These are phyloP conservation scores for Microbotryomycetes sp. DNA, from an alignment of 1,284 basidiomycete species.

Conservation along the genomic window DNA sequence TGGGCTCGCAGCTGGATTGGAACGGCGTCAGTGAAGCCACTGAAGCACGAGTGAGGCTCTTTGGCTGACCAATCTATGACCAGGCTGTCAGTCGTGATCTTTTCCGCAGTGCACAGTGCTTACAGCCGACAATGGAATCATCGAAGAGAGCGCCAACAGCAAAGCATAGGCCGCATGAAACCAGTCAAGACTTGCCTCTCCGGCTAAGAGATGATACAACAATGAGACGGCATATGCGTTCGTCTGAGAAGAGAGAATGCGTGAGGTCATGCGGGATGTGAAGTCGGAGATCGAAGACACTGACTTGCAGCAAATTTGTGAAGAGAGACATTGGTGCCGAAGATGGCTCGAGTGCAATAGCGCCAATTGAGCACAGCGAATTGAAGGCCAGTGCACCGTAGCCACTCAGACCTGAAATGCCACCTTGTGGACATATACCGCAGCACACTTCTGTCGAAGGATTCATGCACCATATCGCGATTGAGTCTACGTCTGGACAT, in stretches of 20 bases:
- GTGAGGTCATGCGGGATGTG: too few species aligned
- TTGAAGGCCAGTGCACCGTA: slow-evolving; percentile 21
- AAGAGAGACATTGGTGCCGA: slow-evolving; percentile 1
- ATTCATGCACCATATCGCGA: background rate
- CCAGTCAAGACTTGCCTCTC: slow-evolving; percentile 36
- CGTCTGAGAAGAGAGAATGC: slow-evolving; percentile 17
- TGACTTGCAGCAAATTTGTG: background rate
- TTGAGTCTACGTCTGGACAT: slow-evolving; percentile 5
- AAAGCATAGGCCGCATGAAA: slow-evolving; percentile 56
- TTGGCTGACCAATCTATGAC: background rate
- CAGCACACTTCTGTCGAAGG: slow-evolving; percentile 8
- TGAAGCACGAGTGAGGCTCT: background rate
- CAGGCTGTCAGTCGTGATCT: background rate
- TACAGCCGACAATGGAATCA: slow-evolving; percentile 41
- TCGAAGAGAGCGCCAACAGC: slow-evolving; percentile 54
- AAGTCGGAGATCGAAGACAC: too few species aligned
- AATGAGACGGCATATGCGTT: slow-evolving; percentile 15
- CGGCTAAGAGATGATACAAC: slow-evolving; percentile 1
- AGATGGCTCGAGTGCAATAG: slow-evolving; percentile 10
- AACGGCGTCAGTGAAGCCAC: background rate
- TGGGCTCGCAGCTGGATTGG: slow-evolving; percentile 7
- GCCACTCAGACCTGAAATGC: slow-evolving; percentile 7
- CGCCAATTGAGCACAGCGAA: slow-evolving; percentile 14
- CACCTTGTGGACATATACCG: slow-evolving; percentile 14
- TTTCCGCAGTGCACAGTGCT: background rate